Base-by-base conservation (phyloP, 257 asterid species). In the Galeopsis tetrahit region DNA sequence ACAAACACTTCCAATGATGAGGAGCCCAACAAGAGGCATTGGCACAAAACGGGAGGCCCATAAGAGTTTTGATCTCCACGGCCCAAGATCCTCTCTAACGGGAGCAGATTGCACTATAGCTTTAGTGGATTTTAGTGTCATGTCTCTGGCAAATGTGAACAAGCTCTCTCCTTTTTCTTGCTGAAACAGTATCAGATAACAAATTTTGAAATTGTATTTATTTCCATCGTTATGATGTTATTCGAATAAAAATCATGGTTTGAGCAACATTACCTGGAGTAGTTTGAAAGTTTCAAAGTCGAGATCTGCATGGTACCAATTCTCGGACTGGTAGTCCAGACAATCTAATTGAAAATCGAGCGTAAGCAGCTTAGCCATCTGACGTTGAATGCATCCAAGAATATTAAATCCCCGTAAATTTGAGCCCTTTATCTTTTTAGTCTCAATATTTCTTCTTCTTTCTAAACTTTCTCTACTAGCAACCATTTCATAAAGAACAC, bases 401-500 rank as follows among this genome's bases (percentile, higher is more conserved):
- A 89, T 62, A 75, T 88, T 91, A 74, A 94, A 88, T 38, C 98
- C 99, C 63, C 88, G 75, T 43, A 81, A 69, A 58, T 78, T 72
- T 53, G 86, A 81, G 68, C 85, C 80, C 77, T 80, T 82, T 35
- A 69, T 88, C 86, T 73, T 91, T 78, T 65, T 84, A 69, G 83
- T 82, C 63, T 76, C 85, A 33, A 82, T 78, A 68, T 79, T 84
- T 77, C 83, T 86, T 82, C 93, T 85, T 79, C 75, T 87, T 75
- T 89, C 97, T 83, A 94, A 78, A 85, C 86, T 91, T 35, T 91
- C 99, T 80, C 90, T 84, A 81, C 96, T 91, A 39, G 96, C 92
- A 52, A 94, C 99, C 99, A 94, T 94, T 84, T 94, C 99, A 80
- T 91, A 94, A 64, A 94, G 98, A 81, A 94, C 88, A 74, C 99